Conservation (phyloP, 495 filamentous ascomycete species). For the Xylaria scruposa region DNA sequence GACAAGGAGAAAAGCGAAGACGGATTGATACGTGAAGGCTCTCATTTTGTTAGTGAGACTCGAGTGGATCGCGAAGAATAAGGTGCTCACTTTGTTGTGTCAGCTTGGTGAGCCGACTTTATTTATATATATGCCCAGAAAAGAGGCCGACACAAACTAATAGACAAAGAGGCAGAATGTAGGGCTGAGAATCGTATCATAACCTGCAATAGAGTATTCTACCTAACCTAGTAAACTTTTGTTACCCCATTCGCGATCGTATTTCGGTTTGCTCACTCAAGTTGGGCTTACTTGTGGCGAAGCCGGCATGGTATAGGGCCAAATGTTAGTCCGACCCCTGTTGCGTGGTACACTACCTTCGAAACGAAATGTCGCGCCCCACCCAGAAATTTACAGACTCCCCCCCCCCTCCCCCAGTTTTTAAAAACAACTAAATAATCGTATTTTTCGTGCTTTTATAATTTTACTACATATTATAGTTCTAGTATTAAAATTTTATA, state of each 20-base stretch:
- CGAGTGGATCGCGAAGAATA: neutral
- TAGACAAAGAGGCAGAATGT: neutral
- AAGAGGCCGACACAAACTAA: too few species aligned
- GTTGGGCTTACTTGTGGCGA: neutral
- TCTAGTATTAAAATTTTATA: too few species aligned
- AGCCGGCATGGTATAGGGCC: neutral
- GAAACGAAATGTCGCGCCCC: too few species aligned
- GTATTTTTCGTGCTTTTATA: too few species aligned
- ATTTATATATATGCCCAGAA: slow-evolving; percentile 1
- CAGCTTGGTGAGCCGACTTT: neutral
- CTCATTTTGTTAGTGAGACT: slow-evolving; percentile 20
- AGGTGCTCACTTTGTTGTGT: neutral
- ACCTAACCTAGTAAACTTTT: neutral
- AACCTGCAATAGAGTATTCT: neutral
- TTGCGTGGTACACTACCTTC: neutral
- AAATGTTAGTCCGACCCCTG: slow-evolving; percentile 12
- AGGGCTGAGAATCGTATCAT: slow-evolving; percentile 12
- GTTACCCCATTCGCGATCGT: slow-evolving; percentile 10
- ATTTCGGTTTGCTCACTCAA: slow-evolving; percentile 17
- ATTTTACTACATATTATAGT: too few species aligned
- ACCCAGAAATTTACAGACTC: too few species aligned
- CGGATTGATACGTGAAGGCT: slow-evolving; percentile 12
- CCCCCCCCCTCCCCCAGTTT: too few species aligned
- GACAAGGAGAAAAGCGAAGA: slow-evolving; percentile 17
- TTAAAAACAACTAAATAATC: too few species aligned